Evolutionary conservation across 495 filamentous ascomycete species (phyloP).

Genomic region (Aspergillus incahuasiensis): DNA sequence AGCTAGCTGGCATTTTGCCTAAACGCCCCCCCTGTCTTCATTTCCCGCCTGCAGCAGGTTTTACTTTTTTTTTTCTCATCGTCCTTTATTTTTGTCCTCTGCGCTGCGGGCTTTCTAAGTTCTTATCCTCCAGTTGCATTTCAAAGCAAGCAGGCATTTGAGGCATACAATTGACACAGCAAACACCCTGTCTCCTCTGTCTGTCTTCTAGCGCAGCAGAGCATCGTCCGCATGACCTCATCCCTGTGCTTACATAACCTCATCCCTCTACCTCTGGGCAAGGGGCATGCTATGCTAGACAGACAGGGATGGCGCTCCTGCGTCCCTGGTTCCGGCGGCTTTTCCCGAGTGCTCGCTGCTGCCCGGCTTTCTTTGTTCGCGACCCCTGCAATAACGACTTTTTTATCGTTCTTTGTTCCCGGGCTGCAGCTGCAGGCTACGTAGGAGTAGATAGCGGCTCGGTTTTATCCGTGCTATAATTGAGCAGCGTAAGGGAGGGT

Average conservation of each 20-base stretch:
- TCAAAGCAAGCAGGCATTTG: not conserved
- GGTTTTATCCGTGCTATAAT: not conserved
- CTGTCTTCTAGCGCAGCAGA: too few relatives aligned
- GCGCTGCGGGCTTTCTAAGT: not conserved
- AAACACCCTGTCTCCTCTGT: not conserved
- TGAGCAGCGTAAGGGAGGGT: not conserved
- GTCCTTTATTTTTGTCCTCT: slow-evolving; percentile 5
- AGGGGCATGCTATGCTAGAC: not conserved
- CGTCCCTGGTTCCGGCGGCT: slow-evolving; percentile 11
- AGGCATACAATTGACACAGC: not conserved
- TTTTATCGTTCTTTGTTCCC: not conserved
- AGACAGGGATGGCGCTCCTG: slow-evolving; percentile 6
- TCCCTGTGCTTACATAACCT: not conserved
- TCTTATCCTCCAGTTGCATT: not conserved
- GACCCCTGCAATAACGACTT: not conserved
- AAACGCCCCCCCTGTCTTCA: not conserved
- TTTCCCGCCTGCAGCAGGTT: not conserved
- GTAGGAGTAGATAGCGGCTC: not conserved
- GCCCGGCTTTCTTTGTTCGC: not conserved
- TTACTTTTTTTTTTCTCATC: slow-evolving; percentile 1
- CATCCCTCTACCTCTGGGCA: too few relatives aligned
- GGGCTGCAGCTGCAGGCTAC: not conserved
- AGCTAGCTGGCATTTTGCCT: not conserved
- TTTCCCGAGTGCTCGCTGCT: slow-evolving; percentile 8
- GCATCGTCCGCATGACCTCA: not conserved